Conservation (phyloP, 805 yeast genomes). For the Saccharomycopsis sp. region DNA sequence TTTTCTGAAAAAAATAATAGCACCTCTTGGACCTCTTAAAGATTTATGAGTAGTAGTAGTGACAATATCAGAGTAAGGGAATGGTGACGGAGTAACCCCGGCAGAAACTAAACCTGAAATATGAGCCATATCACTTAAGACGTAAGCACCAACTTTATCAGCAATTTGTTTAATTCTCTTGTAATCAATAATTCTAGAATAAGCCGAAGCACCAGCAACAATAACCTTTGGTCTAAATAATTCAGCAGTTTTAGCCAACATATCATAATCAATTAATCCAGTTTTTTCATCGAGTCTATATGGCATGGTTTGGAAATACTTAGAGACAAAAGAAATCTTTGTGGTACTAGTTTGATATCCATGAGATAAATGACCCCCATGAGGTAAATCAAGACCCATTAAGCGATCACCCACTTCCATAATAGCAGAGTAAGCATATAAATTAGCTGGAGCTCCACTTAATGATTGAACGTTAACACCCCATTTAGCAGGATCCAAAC, state of each 20-base stretch:
- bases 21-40: conserved; percentile 99
- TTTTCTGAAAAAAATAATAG: conserved; percentile 97
- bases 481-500: conserved; percentile 77
- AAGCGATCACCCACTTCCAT: conserved; percentile 93
- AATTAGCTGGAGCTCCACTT: conserved; percentile 96
- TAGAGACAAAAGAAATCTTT: conserved; percentile 92
- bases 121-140: conserved; percentile 97
- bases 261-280: conserved; percentile 94
- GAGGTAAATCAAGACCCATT: conserved; percentile 98
- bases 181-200: conserved; percentile 94
- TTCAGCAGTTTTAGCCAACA: conserved; percentile 82
- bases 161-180: conserved; percentile 95
- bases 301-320: conserved; percentile 98
- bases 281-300: conserved; percentile 89
- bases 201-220: conserved; percentile 98
- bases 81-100: conserved; percentile 92
- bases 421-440: conserved; percentile 92
- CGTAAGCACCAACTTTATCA: conserved; percentile 94
- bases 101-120: conserved; percentile 95
- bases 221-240: conserved; percentile 93
- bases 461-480: conserved; percentile 97
- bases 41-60: conserved; percentile 99
- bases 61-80: conserved; percentile 94
- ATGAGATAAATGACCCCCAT: conserved; percentile 97
- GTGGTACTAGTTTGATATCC: conserved; percentile 91